These are phyloP conservation scores for Chlorophyllum brunneum DNA, from an alignment of 768 basidiomycete species.

Conservation along the genomic window DNA sequence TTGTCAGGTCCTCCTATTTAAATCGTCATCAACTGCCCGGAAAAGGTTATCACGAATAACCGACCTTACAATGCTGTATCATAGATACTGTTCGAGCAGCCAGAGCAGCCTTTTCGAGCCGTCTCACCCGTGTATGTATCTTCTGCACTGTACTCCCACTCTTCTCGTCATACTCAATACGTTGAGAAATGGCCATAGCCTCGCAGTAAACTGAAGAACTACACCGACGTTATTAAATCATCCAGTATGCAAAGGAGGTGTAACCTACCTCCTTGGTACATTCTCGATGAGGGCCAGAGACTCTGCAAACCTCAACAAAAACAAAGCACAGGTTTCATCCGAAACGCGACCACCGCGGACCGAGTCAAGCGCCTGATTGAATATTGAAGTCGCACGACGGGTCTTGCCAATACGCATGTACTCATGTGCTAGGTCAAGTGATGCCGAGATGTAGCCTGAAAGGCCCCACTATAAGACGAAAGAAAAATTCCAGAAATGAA, in stretches of 20 bases:
- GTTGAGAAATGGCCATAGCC: constrained; percentile 45
- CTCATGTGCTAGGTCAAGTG: constrained; percentile 73
- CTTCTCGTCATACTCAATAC: constrained; percentile 41
- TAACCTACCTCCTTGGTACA: constrained; percentile 49
- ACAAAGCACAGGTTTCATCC: constrained; percentile 47
- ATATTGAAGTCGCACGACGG: constrained; percentile 62
- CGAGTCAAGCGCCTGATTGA: constrained; percentile 48
- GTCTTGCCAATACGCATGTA: constrained; percentile 75
- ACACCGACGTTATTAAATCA: constrained; percentile 4
- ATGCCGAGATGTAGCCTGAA: constrained; percentile 59
- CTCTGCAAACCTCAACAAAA: constrained; percentile 65
- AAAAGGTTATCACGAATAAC: constrained; percentile 13
- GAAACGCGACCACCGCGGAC: constrained; percentile 44
- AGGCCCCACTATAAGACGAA: not conserved
- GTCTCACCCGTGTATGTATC: constrained; percentile 53
- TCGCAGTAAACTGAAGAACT: constrained; percentile 58
- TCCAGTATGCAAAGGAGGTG: not conserved
- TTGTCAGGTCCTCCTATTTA: constrained; percentile 57
- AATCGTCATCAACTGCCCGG: not conserved
- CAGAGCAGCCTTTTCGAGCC: constrained; percentile 66
- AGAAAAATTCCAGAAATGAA: not conserved
- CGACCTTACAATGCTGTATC: constrained; percentile 66
- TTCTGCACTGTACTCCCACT: constrained; percentile 47
- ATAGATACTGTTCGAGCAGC: constrained; percentile 67
- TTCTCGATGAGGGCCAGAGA: constrained; percentile 60